Evolutionary conservation across 2,329 filamentous ascomycete genomes (phyloP).

Genomic region (Alternaria arborescens): DNA sequence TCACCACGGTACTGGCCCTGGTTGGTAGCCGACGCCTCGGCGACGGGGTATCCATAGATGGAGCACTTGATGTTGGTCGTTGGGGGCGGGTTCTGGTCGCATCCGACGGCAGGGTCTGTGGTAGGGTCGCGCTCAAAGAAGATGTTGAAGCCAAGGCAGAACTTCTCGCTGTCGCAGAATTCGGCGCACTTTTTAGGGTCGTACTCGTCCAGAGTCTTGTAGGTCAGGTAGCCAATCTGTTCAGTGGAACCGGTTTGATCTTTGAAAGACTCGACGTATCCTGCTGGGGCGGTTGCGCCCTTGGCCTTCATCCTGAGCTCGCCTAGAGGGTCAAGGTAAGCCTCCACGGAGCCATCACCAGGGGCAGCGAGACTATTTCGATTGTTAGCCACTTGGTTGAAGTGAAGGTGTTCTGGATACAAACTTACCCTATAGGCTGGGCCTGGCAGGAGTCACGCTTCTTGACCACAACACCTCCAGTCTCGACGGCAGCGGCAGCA

Average conservation of each 20-base stretch:
- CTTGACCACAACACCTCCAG: slow-evolving; percentile 15
- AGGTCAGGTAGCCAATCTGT: slow-evolving; percentile 41
- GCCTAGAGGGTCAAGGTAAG: slow-evolving; percentile 18
- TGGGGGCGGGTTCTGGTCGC: slow-evolving; percentile 31
- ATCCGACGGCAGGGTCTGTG: slow-evolving; percentile 21
- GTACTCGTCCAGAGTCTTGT: slow-evolving; percentile 36
- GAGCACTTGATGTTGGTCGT: slow-evolving; percentile 41
- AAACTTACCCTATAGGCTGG: slow-evolving; percentile 27
- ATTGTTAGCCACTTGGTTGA: slow-evolving; percentile 1
- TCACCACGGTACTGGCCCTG: slow-evolving; percentile 32
- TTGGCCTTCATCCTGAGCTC: slow-evolving; percentile 20
- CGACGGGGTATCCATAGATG: slow-evolving; percentile 40
- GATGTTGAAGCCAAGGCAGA: slow-evolving; percentile 42
- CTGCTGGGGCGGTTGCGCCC: slow-evolving; percentile 17
- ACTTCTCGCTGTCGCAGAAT: slow-evolving; percentile 36
- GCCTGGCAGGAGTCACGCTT: slow-evolving; percentile 24
- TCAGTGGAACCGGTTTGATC: slow-evolving; percentile 27
- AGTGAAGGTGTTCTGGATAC: background rate
- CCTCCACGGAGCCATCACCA: slow-evolving; percentile 7
- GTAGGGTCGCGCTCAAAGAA: slow-evolving; percentile 41
- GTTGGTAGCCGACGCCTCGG: slow-evolving; percentile 29
- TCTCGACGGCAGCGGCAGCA: slow-evolving; percentile 23
- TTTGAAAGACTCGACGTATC: slow-evolving; percentile 31
- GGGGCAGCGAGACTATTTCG: background rate
- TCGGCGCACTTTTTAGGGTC: slow-evolving; percentile 24